Conservation (phyloP, 2,329 filamentous ascomycete species). For the Fusarium lateritium region DNA sequence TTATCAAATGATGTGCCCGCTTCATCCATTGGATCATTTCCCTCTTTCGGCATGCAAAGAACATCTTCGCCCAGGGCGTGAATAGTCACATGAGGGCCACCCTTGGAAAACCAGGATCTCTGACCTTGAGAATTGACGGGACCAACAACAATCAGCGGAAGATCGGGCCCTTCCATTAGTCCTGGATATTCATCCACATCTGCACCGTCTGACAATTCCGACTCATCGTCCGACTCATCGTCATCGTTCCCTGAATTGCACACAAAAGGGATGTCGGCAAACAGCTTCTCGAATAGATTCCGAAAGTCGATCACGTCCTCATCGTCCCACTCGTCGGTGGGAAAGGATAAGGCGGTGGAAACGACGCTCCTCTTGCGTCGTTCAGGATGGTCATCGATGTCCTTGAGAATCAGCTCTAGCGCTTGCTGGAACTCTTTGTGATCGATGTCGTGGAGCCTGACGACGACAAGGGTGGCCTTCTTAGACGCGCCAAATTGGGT, state of each 20-base stretch:
- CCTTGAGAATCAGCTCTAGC: constrained; percentile 1
- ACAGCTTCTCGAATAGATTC: background rate
- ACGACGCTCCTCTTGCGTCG: constrained; percentile 12
- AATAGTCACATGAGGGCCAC: constrained; percentile 1
- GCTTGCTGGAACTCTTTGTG: background rate
- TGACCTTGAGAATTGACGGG: background rate
- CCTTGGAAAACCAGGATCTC: background rate
- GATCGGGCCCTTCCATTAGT: constrained; percentile 5
- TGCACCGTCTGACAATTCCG: no score
- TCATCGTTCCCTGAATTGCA: background rate
- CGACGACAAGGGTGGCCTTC: constrained; percentile 9
- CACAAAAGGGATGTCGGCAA: constrained; percentile 4
- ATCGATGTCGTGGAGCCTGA: constrained; percentile 1
- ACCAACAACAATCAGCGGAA: constrained; percentile 8
- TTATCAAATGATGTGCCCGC: constrained; percentile 4
- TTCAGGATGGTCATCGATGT: constrained; percentile 6
- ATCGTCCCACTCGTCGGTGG: no score
- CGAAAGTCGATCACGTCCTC: no score
- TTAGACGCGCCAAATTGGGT: constrained; percentile 12
- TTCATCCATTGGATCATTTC: background rate
- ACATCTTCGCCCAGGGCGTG: background rate
- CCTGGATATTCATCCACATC: background rate
- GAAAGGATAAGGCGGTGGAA: background rate
- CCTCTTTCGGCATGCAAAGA: background rate
- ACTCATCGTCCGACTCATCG: no score